These are phyloP conservation scores for Spirogloea muscicola DNA, from an alignment of 139 green algal genomes.

Conservation along the genomic window DNA sequence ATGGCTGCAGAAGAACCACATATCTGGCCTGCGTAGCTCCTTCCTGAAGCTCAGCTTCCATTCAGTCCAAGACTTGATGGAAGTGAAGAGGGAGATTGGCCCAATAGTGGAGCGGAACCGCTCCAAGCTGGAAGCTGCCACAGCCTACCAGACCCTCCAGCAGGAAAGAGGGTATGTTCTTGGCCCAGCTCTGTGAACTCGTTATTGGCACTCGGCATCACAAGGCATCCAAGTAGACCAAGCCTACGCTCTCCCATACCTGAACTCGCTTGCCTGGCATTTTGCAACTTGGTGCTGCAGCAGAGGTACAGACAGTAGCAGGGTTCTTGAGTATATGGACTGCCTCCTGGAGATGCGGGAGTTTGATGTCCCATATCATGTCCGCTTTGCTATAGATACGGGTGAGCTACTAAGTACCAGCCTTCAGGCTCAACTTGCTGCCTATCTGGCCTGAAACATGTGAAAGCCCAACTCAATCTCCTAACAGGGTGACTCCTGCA, in stretches of 20 bases:
- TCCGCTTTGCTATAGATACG: conserved; percentile 88
- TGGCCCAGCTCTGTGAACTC: background rate
- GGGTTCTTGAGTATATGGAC: conserved; percentile 1
- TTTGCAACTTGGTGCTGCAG: background rate
- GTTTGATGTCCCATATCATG: conserved; percentile 95
- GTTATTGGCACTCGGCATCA: background rate
- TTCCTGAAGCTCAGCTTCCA: conserved; percentile 84
- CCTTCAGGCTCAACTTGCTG: background rate
- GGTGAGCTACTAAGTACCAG: conserved; percentile 11
- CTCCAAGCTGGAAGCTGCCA: conserved; percentile 44
- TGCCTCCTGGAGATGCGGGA: conserved; percentile 82
- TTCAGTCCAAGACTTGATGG: conserved; percentile 78
- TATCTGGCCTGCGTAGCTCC: conserved; percentile 75
- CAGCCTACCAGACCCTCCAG: conserved; percentile 46
- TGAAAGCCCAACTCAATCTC: background rate
- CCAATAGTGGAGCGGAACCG: conserved; percentile 70
- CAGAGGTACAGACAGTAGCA: background rate
- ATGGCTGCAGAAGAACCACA: conserved; percentile 91
- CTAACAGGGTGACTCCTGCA: background rate
- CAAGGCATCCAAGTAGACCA: background rate
- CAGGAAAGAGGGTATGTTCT: conserved; percentile 5
- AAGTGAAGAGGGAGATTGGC: conserved; percentile 71
- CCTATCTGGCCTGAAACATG: background rate
- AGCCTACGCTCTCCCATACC: background rate
- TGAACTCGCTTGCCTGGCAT: background rate